phyloP scores from a whole-genome alignment of 2,329 filamentous ascomycete genomes.

The Geosmithia flava region DNA sequence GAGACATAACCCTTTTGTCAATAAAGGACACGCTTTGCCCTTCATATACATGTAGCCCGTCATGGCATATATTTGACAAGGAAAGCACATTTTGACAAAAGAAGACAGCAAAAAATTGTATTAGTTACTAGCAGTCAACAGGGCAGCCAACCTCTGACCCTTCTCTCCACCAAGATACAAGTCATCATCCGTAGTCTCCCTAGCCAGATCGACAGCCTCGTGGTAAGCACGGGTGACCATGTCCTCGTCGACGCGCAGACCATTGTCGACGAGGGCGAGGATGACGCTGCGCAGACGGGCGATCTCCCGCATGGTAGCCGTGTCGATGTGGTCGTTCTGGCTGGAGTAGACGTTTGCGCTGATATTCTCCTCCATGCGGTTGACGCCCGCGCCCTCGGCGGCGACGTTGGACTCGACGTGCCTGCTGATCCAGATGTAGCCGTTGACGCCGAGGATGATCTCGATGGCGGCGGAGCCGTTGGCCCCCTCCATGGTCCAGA shows the following conservation, averaged over 20 bases:
- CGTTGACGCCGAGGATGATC: constrained; percentile 86
- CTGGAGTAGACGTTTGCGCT: constrained; percentile 83
- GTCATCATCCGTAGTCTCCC: constrained; percentile 46
- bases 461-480: constrained; percentile 57
- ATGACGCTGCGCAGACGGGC: constrained; percentile 73
- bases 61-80: too few relatives aligned
- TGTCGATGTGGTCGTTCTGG: constrained; percentile 77
- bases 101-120: neutral
- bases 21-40: too few relatives aligned
- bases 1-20: too few relatives aligned
- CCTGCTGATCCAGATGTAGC: constrained; percentile 91
- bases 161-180: constrained; percentile 47
- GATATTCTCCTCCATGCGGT: constrained; percentile 76
- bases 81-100: too few relatives aligned
- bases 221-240: constrained; percentile 75
- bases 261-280: constrained; percentile 68
- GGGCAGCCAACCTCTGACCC: constrained; percentile 36
- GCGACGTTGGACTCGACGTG: constrained; percentile 53
- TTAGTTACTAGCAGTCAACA: constrained; percentile 3
- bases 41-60: too few relatives aligned
- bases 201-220: constrained; percentile 63
- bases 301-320: constrained; percentile 76
- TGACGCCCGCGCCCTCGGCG: constrained; percentile 48
- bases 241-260: constrained; percentile 79
- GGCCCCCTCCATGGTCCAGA: constrained; percentile 62